A percentile compares a stretch with the other conserved stretches of the same genome.
These are phyloP conservation scores for Suhomyces bribrorum DNA, from an alignment of 1,139 yeast genomes.

Conservation along the genomic window DNA sequence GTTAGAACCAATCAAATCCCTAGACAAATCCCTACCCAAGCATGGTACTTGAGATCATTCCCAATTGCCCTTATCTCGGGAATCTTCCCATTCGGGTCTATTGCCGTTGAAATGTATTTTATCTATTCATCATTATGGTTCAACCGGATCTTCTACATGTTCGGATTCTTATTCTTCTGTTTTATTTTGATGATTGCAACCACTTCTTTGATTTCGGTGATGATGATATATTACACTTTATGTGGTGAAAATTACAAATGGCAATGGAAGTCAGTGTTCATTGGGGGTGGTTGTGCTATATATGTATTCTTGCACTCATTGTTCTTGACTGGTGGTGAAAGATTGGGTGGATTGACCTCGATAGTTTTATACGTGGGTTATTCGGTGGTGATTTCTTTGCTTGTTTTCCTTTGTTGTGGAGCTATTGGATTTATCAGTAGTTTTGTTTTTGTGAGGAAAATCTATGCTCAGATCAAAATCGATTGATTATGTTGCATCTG, in stretches of 20 bases:
- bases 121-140: constrained; percentile 89
- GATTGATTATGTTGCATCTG: constrained; percentile 40
- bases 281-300: constrained; percentile 87
- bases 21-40: constrained; percentile 91
- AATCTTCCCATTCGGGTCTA: constrained; percentile 91
- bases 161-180: constrained; percentile 92
- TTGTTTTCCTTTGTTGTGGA: constrained; percentile 84
- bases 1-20: constrained; percentile 93
- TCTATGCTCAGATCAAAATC: constrained; percentile 83
- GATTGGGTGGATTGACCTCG: constrained; percentile 74
- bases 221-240: constrained; percentile 80
- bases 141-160: constrained; percentile 92
- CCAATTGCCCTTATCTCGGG: constrained; percentile 80
- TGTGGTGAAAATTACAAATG: constrained; percentile 93
- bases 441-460: constrained; percentile 72
- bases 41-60: constrained; percentile 71
- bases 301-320: constrained; percentile 86
- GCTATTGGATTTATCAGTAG: constrained; percentile 80
- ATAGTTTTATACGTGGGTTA: constrained; percentile 84
- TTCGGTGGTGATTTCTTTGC: constrained; percentile 66
- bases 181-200: constrained; percentile 79
- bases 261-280: constrained; percentile 93
- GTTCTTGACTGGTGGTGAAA: constrained; percentile 64
- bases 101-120: constrained; percentile 92
- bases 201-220: constrained; percentile 75